A percentile compares a stretch with the other conserved stretches of the same genome.
phyloP scores from a whole-genome alignment of 169 alveolate species.

The Eimeria necatrix region DNA sequence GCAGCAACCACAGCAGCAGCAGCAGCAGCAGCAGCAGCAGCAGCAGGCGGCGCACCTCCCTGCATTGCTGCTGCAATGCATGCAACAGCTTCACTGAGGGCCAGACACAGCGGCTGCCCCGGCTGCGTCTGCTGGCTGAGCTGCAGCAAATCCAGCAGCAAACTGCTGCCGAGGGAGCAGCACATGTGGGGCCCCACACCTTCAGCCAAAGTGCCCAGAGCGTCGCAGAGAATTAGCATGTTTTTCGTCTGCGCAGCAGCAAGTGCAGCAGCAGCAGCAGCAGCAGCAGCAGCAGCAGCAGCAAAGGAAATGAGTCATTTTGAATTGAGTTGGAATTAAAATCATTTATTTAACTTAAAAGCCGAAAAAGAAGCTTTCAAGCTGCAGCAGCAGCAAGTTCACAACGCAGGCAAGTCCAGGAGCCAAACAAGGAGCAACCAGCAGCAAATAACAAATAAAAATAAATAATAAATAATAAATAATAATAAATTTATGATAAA shows the following conservation, averaged over 20 bases:
- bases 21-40: background rate
- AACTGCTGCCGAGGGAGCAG: background rate
- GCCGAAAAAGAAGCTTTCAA: no score
- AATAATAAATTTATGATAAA: no score
- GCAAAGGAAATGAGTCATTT: no score
- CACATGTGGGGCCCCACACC: conserved; percentile 81
- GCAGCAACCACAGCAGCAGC: background rate
- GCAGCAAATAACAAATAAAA: background rate
- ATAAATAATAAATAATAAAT: no score
- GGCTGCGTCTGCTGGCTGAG: background rate
- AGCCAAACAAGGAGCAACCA: background rate
- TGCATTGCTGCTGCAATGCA: conserved; percentile 18
- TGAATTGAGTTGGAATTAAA: no score
- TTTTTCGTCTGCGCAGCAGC: conserved; percentile 79
- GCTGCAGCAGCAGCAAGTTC: background rate
- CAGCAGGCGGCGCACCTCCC: background rate
- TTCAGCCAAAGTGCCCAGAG: conserved; percentile 89
- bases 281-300: background rate
- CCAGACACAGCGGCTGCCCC: conserved; percentile 29
- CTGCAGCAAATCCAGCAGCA: background rate
- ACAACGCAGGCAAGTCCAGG: background rate
- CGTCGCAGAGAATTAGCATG: conserved; percentile 90
- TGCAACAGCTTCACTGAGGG: background rate
- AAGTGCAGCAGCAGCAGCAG: background rate
- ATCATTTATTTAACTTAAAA: no score